Percentiles rank a stretch among this genome's conserved stretches.
These are phyloP conservation scores for Cyclostephanos tholiformis DNA, from an alignment of 108 stramenopile genomes.

Conservation along the genomic window DNA sequence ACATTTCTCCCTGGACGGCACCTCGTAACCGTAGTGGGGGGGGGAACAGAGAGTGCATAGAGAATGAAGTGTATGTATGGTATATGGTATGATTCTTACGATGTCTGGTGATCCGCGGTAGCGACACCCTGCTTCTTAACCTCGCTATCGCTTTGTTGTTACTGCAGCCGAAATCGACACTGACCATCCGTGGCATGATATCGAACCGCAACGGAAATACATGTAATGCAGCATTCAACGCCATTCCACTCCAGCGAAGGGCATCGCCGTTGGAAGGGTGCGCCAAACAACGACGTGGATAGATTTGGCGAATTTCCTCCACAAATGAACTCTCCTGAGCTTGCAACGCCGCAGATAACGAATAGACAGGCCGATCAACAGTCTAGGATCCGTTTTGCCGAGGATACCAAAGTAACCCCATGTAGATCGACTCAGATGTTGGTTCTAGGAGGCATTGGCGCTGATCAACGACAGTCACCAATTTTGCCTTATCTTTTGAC, in stretches of 20 bases:
- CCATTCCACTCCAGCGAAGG: too few species aligned
- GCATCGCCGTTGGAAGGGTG: background rate
- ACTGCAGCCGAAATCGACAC: too few species aligned
- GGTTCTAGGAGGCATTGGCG: slow-evolving; percentile 21
- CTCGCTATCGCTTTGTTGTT: too few species aligned
- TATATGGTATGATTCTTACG: too few species aligned
- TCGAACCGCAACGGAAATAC: too few species aligned
- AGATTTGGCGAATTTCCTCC: slow-evolving; percentile 37
- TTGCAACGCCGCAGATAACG: slow-evolving; percentile 3
- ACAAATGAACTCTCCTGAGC: slow-evolving; percentile 24
- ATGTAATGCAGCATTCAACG: background rate
- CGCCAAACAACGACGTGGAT: background rate
- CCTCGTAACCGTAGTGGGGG: too few species aligned
- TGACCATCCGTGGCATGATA: too few species aligned
- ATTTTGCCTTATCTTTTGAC: slow-evolving; percentile 5
- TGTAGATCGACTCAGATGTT: slow-evolving; percentile 21
- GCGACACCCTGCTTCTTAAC: too few species aligned
- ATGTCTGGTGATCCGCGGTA: too few species aligned
- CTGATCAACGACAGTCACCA: slow-evolving; percentile 1
- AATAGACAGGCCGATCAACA: slow-evolving; percentile 15
- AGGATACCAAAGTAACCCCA: slow-evolving; percentile 21
- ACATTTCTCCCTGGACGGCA: too few species aligned
- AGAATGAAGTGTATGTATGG: too few species aligned
- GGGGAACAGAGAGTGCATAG: too few species aligned
- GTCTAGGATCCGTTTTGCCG: slow-evolving; percentile 35